Evolutionary conservation across 2,329 filamentous ascomycete species (phyloP).

Genomic region (Colletotrichum tropicicola): DNA sequence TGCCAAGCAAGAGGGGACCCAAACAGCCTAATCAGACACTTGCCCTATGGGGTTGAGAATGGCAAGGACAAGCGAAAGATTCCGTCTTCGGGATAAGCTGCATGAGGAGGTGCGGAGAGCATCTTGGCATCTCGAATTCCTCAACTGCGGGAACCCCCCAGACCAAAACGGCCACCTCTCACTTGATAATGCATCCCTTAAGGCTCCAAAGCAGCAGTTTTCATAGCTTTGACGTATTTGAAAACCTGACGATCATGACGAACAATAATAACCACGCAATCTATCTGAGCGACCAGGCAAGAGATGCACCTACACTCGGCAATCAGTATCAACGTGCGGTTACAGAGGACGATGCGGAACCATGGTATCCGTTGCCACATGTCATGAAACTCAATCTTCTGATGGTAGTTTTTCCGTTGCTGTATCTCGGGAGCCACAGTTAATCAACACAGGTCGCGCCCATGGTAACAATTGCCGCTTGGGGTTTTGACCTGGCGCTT

Average conservation of each 20-base stretch:
- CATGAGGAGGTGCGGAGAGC: neutral
- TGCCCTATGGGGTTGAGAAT: neutral
- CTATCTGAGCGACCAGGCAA: neutral
- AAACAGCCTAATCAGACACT: neutral
- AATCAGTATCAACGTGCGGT: neutral
- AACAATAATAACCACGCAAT: neutral
- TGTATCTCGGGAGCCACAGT: neutral
- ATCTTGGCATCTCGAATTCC: neutral
- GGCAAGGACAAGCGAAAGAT: neutral
- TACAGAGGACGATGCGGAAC: neutral
- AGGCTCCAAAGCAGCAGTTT: neutral
- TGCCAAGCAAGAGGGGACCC: neutral
- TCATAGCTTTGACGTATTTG: neutral
- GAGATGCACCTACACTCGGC: neutral
- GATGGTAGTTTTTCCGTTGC: neutral
- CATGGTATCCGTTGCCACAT: neutral
- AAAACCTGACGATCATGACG: no score
- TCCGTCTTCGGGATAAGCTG: neutral
- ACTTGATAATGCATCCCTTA: neutral
- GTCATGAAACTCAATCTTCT: neutral
- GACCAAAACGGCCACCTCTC: neutral
- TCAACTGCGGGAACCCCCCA: neutral
- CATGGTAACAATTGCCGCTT: neutral
- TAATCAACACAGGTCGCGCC: neutral
- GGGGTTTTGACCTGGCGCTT: slow-evolving; percentile 22